Percentiles rank a stretch among this genome's conserved stretches.
Conservation (phyloP, 2,329 filamentous ascomycete species). For the Cladorrhinum sp. region DNA sequence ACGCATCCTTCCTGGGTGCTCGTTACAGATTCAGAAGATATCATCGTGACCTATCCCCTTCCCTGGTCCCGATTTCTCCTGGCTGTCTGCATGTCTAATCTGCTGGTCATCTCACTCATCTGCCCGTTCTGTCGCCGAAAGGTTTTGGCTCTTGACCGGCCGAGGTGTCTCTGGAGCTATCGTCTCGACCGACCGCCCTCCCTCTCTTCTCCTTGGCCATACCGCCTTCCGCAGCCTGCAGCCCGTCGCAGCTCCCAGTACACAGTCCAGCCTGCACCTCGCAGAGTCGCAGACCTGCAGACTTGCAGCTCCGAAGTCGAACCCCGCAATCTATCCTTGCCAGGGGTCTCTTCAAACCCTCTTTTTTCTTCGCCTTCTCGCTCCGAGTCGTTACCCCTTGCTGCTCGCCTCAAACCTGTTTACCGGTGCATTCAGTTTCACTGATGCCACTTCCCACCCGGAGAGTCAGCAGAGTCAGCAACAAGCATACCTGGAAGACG, state of each 20-base stretch:
- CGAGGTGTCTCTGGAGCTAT: conserved; percentile 6
- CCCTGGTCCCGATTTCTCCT: no score
- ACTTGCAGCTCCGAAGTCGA: conserved; percentile 10
- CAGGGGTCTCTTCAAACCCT: not conserved
- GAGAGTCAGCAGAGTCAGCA: not conserved
- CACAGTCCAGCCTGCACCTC: not conserved
- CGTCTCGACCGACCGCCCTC: not conserved
- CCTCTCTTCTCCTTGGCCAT: conserved; percentile 5
- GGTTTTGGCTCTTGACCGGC: conserved; percentile 1
- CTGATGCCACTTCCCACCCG: conserved; percentile 7
- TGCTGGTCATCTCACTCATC: conserved; percentile 4
- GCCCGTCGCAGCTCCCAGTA: conserved; percentile 1
- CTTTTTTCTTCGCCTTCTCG: not conserved
- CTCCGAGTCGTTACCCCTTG: not conserved
- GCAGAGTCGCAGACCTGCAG: conserved; percentile 1
- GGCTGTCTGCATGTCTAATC: conserved; percentile 18
- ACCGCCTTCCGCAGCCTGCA: conserved; percentile 6
- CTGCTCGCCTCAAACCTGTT: conserved; percentile 8
- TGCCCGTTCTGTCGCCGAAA: not conserved
- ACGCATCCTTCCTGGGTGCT: not conserved
- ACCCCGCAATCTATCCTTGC: conserved; percentile 9
- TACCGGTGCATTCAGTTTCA: conserved; percentile 7
- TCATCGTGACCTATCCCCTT: not conserved
- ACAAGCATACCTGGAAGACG: not conserved
- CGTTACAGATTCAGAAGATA: not conserved